phyloP scores from a whole-genome alignment of 441 rosid species.

The Jatropha multifida region DNA sequence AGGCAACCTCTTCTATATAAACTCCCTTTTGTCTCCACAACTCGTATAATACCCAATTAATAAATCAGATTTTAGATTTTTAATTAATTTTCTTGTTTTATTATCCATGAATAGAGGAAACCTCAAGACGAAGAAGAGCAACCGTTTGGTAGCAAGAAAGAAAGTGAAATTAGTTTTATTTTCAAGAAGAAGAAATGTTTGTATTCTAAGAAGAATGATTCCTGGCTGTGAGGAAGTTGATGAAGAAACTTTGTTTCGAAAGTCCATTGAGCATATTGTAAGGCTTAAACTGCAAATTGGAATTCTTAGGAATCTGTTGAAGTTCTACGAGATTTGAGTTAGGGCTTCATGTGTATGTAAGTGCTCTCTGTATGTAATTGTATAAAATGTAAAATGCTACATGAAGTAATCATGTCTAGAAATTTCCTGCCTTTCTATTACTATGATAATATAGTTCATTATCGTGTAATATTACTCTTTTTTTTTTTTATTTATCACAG shows the following conservation, averaged over 20 bases:
- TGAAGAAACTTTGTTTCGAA: conserved; percentile 31
- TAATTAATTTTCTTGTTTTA: too few relatives aligned
- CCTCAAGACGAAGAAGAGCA: conserved; percentile 21
- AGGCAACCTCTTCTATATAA: conserved; percentile 17
- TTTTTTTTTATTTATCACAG: too few relatives aligned
- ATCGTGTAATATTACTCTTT: too few relatives aligned
- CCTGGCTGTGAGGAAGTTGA: conserved; percentile 17
- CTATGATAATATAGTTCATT: too few relatives aligned
- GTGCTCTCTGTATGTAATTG: neutral
- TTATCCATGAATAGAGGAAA: conserved; percentile 19
- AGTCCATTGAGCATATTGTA: conserved; percentile 30
- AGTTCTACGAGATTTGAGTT: conserved; percentile 7
- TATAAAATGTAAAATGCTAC: neutral
- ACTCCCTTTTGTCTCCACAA: neutral
- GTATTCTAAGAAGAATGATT: conserved; percentile 26
- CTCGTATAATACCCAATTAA: too few relatives aligned
- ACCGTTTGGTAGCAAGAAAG: conserved; percentile 25
- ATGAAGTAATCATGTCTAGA: neutral
- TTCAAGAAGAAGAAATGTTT: conserved; percentile 21
- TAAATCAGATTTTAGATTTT: too few relatives aligned
- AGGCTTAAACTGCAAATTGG: conserved; percentile 28
- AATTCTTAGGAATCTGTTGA: conserved; percentile 29
- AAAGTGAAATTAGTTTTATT: conserved; percentile 28
- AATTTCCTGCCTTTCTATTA: too few relatives aligned
- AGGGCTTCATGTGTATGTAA: neutral